phyloP scores from a whole-genome alignment of 2,329 filamentous ascomycete species.

The Aspergillus tamarii region DNA sequence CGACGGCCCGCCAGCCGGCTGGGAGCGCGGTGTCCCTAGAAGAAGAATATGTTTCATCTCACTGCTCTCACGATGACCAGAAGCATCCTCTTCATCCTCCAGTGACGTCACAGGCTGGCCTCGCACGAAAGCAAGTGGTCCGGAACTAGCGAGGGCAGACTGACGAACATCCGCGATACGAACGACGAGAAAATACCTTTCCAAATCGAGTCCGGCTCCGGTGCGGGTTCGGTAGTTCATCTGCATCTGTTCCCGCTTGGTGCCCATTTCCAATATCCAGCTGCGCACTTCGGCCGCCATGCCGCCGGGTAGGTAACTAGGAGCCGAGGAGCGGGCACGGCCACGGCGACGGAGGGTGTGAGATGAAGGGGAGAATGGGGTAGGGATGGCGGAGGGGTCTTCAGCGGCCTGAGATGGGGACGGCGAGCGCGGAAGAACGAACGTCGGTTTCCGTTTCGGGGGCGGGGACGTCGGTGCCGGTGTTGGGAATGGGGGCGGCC shows the following conservation, averaged over 20 bases:
- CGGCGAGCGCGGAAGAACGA: slow-evolving; percentile 43
- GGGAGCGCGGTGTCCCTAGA: slow-evolving; percentile 30
- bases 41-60: slow-evolving; percentile 29
- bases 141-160: slow-evolving; percentile 27
- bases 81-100: not conserved
- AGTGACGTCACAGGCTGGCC: slow-evolving; percentile 6
- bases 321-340: slow-evolving; percentile 23
- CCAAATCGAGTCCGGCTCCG: not conserved
- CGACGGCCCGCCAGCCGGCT: slow-evolving; percentile 3
- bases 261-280: slow-evolving; percentile 45
- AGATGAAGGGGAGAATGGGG: slow-evolving; percentile 42
- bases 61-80: not conserved
- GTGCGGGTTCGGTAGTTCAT: not conserved
- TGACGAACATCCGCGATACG: slow-evolving; percentile 23
- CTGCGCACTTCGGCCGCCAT: slow-evolving; percentile 46
- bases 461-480: slow-evolving; percentile 21
- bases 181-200: slow-evolving; percentile 24
- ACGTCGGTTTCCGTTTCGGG: slow-evolving; percentile 37
- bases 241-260: slow-evolving; percentile 31
- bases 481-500: slow-evolving; percentile 10
- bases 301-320: slow-evolving; percentile 39
- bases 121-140: slow-evolving; percentile 30
- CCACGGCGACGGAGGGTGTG: slow-evolving; percentile 36
- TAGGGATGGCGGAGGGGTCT: slow-evolving; percentile 23
- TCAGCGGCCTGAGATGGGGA: slow-evolving; percentile 30